Evolutionary conservation across 1,284 basidiomycete species (phyloP).

Genomic region (Caloboletus inedulis): DNA sequence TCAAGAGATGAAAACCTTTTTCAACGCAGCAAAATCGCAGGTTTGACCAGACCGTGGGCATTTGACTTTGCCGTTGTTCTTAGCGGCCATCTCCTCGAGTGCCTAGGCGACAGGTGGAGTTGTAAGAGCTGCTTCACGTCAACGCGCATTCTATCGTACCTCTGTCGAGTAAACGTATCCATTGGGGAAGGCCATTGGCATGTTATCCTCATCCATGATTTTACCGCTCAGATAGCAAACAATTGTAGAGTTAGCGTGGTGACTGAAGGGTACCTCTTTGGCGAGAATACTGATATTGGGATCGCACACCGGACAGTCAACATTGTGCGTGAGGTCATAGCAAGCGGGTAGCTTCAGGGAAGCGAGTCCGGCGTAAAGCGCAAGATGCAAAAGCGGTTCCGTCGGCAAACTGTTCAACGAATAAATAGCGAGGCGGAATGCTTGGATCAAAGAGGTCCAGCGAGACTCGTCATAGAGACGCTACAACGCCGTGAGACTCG

Average conservation of each 20-base stretch:
- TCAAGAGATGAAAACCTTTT: conserved; percentile 86
- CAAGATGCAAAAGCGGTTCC: conserved; percentile 81
- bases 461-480: conserved; percentile 77
- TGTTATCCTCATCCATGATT: conserved; percentile 93
- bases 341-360: conserved; percentile 83
- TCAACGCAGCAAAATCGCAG: conserved; percentile 64
- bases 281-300: conserved; percentile 74
- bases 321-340: conserved; percentile 64
- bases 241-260: conserved; percentile 93
- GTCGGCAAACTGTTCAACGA: conserved; percentile 82
- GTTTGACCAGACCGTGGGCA: conserved; percentile 76
- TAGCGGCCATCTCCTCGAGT: conserved; percentile 78
- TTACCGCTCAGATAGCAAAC: conserved; percentile 88
- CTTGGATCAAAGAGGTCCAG: conserved; percentile 70
- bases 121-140: conserved; percentile 8
- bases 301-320: conserved; percentile 92
- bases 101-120: conserved; percentile 48
- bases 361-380: conserved; percentile 85
- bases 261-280: conserved; percentile 85
- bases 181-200: conserved; percentile 88
- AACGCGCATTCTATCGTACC: conserved; percentile 44
- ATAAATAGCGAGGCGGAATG: conserved; percentile 85
- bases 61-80: conserved; percentile 69
- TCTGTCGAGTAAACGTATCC: conserved; percentile 92
- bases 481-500: conserved; percentile 41